These are phyloP conservation scores for Eucalyptus regnans DNA, from an alignment of 345 rosid species.

Conservation along the genomic window DNA sequence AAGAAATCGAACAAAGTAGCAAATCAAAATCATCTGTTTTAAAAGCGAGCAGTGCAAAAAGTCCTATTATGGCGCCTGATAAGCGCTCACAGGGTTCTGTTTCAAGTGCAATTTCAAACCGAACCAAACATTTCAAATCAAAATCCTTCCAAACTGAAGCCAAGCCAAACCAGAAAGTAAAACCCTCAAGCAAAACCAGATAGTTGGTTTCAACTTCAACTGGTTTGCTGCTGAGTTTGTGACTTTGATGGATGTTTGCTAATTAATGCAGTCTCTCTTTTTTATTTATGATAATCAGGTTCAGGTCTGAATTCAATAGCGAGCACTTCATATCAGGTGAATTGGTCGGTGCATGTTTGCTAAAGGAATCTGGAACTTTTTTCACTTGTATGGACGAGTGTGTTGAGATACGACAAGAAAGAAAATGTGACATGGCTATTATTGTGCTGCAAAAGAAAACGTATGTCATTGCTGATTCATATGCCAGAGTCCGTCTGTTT, in stretches of 20 bases:
- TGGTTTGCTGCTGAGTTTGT: not conserved
- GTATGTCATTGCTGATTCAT: not conserved
- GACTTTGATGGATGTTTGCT: not conserved
- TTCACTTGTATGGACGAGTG: no score
- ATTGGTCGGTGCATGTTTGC: not conserved
- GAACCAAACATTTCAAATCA: not conserved
- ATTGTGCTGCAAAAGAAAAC: no score
- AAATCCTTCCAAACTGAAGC: not conserved
- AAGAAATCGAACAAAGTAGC: not conserved
- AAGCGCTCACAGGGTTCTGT: not conserved
- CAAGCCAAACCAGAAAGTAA: not conserved
- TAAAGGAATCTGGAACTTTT: no score
- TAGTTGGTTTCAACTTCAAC: not conserved
- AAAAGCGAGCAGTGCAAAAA: not conserved
- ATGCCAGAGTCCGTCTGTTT: not conserved
- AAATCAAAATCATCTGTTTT: not conserved
- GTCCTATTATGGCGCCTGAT: not conserved
- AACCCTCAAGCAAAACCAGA: not conserved
- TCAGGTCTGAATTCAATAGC: not conserved
- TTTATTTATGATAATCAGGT: not conserved
- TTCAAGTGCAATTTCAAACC: not conserved
- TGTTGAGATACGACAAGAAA: no score
- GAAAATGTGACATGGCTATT: no score
- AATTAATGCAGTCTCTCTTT: not conserved
- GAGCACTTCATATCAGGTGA: not conserved